These are phyloP conservation scores for Torulaspora maleeae DNA, from an alignment of 805 yeast species.

Conservation along the genomic window DNA sequence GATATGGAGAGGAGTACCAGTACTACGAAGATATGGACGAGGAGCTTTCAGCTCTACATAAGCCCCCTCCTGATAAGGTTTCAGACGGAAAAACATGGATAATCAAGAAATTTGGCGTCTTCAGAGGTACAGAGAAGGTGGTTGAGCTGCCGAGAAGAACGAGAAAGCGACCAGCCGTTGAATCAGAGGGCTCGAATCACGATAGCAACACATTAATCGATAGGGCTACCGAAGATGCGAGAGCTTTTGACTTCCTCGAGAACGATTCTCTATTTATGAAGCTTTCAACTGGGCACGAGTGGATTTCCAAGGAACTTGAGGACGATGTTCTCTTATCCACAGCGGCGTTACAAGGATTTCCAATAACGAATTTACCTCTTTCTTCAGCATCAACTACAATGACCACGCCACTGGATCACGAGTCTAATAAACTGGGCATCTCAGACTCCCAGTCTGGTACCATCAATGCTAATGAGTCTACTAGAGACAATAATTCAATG, in stretches of 20 bases:
- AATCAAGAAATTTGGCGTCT: slow-evolving; percentile 82
- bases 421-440: slow-evolving; percentile 21
- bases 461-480: slow-evolving; percentile 14
- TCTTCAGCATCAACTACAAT: slow-evolving; percentile 2
- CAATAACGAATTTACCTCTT: slow-evolving; percentile 8
- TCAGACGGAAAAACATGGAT: slow-evolving; percentile 45
- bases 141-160: slow-evolving; percentile 11
- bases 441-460: slow-evolving; percentile 17
- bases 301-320: slow-evolving; percentile 66
- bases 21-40: slow-evolving; percentile 81
- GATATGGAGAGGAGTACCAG: slow-evolving; percentile 60
- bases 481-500: slow-evolving; percentile 3
- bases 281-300: slow-evolving; percentile 45
- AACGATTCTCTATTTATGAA: slow-evolving; percentile 8
- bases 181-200: not conserved
- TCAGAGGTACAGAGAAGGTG: slow-evolving; percentile 43
- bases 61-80: slow-evolving; percentile 42
- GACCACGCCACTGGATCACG: slow-evolving; percentile 2
- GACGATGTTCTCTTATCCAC: slow-evolving; percentile 73
- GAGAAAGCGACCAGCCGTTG: slow-evolving; percentile 1
- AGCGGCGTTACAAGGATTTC: slow-evolving; percentile 47
- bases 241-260: slow-evolving; percentile 4
- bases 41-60: slow-evolving; percentile 48
- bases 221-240: not conserved
- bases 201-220: not conserved